These are phyloP conservation scores for Penicillium aurantiogriseum DNA, from an alignment of 2,329 filamentous ascomycete species.

Conservation along the genomic window DNA sequence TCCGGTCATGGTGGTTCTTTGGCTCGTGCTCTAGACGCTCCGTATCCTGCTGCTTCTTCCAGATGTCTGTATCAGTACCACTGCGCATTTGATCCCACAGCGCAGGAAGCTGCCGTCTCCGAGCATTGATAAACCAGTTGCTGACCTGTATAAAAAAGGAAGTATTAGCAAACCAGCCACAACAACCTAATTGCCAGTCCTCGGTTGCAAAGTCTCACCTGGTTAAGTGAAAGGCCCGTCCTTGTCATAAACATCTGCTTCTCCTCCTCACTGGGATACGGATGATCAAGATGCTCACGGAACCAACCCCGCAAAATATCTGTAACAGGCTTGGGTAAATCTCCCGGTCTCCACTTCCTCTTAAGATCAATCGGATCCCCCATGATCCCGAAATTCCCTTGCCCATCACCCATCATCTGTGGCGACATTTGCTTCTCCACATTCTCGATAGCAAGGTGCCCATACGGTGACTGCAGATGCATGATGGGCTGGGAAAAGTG, in stretches of 20 bases:
- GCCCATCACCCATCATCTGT: conserved; percentile 28
- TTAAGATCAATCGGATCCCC: conserved; percentile 39
- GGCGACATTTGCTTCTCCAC: conserved; percentile 36
- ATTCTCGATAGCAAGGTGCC: conserved; percentile 29
- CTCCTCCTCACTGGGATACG: conserved; percentile 84
- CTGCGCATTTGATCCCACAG: conserved; percentile 45
- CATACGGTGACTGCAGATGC: conserved; percentile 31
- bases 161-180: conserved; percentile 2
- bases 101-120: conserved; percentile 49
- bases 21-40: no score
- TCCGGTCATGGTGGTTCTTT: no score
- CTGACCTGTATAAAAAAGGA: conserved; percentile 42
- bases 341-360: conserved; percentile 66
- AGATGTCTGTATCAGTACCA: conserved; percentile 22
- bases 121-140: conserved; percentile 55
- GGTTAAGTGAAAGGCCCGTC: conserved; percentile 74
- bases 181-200: background rate
- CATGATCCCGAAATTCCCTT: conserved; percentile 41
- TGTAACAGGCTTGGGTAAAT: conserved; percentile 86
- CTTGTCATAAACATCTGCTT: conserved; percentile 76
- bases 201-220: conserved; percentile 35
- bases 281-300: conserved; percentile 68
- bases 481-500: conserved; percentile 25
- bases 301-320: conserved; percentile 81
- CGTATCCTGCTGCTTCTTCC: no score